phyloP scores from a whole-genome alignment of 768 basidiomycete genomes.

The Podaxis rugospora region DNA sequence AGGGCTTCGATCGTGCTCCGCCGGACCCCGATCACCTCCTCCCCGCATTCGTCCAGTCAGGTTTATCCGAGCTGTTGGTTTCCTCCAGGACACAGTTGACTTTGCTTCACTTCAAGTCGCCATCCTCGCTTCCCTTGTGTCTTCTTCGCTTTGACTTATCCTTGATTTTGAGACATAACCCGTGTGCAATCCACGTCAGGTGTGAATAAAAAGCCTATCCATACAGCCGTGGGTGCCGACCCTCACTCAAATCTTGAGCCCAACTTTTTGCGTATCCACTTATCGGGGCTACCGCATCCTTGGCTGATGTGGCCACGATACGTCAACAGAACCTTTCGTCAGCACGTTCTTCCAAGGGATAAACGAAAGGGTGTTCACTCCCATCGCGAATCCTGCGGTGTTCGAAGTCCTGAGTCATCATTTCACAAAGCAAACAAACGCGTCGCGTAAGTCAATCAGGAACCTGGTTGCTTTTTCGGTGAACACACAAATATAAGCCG shows the following conservation, averaged over 20 bases:
- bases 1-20: constrained; percentile 41
- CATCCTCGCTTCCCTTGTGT: not conserved
- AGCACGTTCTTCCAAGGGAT: not conserved
- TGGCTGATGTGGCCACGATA: not conserved
- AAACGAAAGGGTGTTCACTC: not conserved
- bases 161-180: not conserved
- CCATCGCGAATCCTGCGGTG: not conserved
- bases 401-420: constrained; percentile 11
- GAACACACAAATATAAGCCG: constrained; percentile 10
- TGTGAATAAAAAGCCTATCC: constrained; percentile 7
- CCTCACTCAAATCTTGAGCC: constrained; percentile 1
- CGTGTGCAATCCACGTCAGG: not conserved
- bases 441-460: constrained; percentile 39
- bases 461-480: constrained; percentile 14
- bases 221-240: not conserved
- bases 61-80: constrained; percentile 7
- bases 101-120: not conserved
- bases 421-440: constrained; percentile 40
- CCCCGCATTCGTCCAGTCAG: constrained; percentile 14
- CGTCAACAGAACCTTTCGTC: not conserved
- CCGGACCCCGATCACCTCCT: constrained; percentile 34
- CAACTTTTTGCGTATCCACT: not conserved
- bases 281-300: not conserved
- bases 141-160: not conserved
- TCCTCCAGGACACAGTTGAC: not conserved